Evolutionary conservation across 805 yeast genomes (phyloP).

Genomic region (Wickerhamiella slavikovae): DNA sequence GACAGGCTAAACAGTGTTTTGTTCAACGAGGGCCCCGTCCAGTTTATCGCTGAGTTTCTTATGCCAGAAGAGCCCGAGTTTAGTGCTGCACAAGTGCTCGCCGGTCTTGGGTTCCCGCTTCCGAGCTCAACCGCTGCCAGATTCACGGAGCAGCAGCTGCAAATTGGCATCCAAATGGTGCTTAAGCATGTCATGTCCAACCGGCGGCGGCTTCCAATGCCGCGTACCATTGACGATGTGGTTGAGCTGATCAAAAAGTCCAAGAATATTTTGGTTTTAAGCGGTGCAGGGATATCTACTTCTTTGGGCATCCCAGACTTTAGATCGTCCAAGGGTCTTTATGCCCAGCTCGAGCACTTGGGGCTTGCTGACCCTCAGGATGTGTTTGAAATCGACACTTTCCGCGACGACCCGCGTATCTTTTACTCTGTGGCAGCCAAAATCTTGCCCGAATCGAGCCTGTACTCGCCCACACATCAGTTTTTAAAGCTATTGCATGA

Average conservation of each 20-base stretch:
- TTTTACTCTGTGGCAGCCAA: slow-evolving; percentile 76
- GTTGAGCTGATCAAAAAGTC: slow-evolving; percentile 33
- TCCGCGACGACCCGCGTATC: slow-evolving; percentile 53
- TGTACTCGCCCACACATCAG: slow-evolving; percentile 57
- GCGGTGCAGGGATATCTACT: slow-evolving; percentile 91
- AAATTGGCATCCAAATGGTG: slow-evolving; percentile 11
- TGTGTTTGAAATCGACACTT: slow-evolving; percentile 58
- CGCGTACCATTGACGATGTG: slow-evolving; percentile 34
- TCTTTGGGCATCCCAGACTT: slow-evolving; percentile 83
- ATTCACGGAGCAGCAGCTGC: slow-evolving; percentile 7
- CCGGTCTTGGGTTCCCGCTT: slow-evolving; percentile 41
- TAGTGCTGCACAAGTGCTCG: slow-evolving; percentile 35
- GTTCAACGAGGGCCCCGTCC: slow-evolving; percentile 36
- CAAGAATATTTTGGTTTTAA: slow-evolving; percentile 44
- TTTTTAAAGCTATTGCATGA: slow-evolving; percentile 58
- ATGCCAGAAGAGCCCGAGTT: slow-evolving; percentile 28
- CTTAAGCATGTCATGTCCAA: slow-evolving; percentile 7
- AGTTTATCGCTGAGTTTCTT: slow-evolving; percentile 39
- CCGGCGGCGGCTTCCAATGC: slow-evolving; percentile 9
- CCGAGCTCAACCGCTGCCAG: slow-evolving; percentile 8
- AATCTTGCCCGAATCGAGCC: slow-evolving; percentile 44
- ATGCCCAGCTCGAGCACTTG: slow-evolving; percentile 41
- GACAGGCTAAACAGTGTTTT: slow-evolving; percentile 15
- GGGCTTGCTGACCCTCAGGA: slow-evolving; percentile 79
- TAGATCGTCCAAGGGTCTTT: slow-evolving; percentile 73